phyloP scores from a whole-genome alignment of 805 yeast species.

The Clavispora phyllophila region DNA sequence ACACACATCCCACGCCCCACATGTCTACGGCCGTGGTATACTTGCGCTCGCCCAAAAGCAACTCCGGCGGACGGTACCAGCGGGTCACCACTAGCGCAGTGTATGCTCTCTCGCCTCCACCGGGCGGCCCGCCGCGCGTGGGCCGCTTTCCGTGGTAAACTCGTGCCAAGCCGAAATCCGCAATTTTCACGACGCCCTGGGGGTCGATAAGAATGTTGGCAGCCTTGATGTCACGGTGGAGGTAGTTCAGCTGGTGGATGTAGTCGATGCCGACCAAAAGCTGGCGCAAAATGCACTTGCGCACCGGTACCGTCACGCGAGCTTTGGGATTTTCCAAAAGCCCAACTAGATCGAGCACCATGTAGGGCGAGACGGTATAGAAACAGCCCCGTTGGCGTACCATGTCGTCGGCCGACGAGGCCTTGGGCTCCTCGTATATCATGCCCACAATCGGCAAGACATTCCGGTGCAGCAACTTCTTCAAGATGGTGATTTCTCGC shows the following conservation, averaged over 20 bases:
- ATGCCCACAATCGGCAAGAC: constrained; percentile 75
- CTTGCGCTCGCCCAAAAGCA: constrained; percentile 74
- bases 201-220: constrained; percentile 85
- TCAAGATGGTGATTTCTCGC: constrained; percentile 82
- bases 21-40: constrained; percentile 94
- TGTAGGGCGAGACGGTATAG: constrained; percentile 88
- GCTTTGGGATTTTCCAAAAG: constrained; percentile 75
- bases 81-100: constrained; percentile 82
- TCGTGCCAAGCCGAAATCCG: constrained; percentile 94
- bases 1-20: constrained; percentile 97
- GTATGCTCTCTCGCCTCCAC: constrained; percentile 50
- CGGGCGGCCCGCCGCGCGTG: constrained; percentile 46
- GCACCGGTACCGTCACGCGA: constrained; percentile 55
- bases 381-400: constrained; percentile 44
- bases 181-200: constrained; percentile 77
- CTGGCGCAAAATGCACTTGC: constrained; percentile 79
- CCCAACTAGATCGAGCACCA: constrained; percentile 90
- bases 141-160: constrained; percentile 62
- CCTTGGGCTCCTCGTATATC: constrained; percentile 47
- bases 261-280: constrained; percentile 75
- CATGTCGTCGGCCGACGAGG: constrained; percentile 27
- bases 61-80: constrained; percentile 97
- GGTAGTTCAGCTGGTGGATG: constrained; percentile 56
- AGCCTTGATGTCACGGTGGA: constrained; percentile 92
- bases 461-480: constrained; percentile 62